Evolutionary conservation across 805 yeast genomes (phyloP), one percentile per base, ranked within the genome.

Genomic region (Wickerhamomyces canadensis): DNA sequence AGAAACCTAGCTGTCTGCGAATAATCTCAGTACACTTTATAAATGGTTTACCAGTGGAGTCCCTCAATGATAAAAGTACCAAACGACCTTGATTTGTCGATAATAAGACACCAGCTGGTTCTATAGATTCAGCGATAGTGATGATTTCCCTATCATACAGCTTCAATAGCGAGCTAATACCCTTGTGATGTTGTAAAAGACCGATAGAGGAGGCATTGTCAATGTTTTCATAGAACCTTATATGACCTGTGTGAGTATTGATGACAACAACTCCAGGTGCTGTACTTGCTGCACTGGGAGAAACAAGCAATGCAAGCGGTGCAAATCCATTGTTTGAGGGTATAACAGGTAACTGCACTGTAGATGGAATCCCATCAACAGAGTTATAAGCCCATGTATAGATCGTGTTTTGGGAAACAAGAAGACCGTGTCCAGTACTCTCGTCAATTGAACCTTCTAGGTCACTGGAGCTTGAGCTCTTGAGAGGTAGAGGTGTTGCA

Each of bases 231-330:
- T 81, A 83, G 57, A 80, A 88, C 19, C 72, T 70, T 33, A 84
- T 58, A 15, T 58, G 52, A 0, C 96, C 95, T 0, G 76, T 49
- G 15, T 65, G 55, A 1, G 80, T 65, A 51, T 80, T 76, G 16
- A 85, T 67, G 6, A 81, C 72, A 6, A 83, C 78, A 27, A 87
- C 60, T 9, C 96, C 96, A 0, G 94, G 91, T 35, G 68, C 69
- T 3, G 54, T 42, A 17, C 61, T 51, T 3, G 79, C 77, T 4
- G 74, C 71, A 6, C 76, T 58, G 4, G 91, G 80, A 10, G 68
- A 53, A 1, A 84, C 75, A 26, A 84, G 57, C 5, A 72, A 66
- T 1, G 83, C 84, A 38, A 78, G 56, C 1, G 82, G 80, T 8
- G 63, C 49, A 25, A 62, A 49, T 2, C 55, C 58, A 31, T 43